phyloP scores from a whole-genome alignment of 805 yeast genomes.

The Metschnikowia kofuensis region DNA sequence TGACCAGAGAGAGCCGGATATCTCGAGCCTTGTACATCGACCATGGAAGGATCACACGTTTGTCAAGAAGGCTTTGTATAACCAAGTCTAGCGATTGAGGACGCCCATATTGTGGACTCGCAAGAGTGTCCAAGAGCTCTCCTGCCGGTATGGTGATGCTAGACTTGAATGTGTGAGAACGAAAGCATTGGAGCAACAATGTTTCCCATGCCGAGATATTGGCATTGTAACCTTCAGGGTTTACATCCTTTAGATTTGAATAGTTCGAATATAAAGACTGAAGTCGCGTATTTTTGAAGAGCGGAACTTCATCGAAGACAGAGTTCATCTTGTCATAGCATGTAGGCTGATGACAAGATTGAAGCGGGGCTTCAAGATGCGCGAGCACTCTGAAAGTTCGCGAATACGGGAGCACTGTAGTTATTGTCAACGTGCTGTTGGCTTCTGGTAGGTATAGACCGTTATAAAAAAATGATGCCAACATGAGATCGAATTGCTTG shows the following conservation, averaged over 20 bases:
- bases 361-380: too few relatives aligned
- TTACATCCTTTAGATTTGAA: slow-evolving; percentile 25
- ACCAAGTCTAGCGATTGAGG: slow-evolving; percentile 28
- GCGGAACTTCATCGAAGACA: slow-evolving; percentile 11
- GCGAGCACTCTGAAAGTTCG: too few relatives aligned
- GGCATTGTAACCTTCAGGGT: slow-evolving; percentile 44
- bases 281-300: slow-evolving; percentile 29
- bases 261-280: slow-evolving; percentile 38
- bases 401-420: too few relatives aligned
- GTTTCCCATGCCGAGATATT: slow-evolving; percentile 39
- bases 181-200: slow-evolving; percentile 18
- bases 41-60: slow-evolving; percentile 12
- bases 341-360: too few relatives aligned
- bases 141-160: slow-evolving; percentile 23
- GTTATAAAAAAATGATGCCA: too few relatives aligned
- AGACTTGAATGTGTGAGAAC: slow-evolving; percentile 11
- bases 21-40: slow-evolving; percentile 11
- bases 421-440: too few relatives aligned
- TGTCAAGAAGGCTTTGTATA: slow-evolving; percentile 24
- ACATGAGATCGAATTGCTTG: too few relatives aligned
- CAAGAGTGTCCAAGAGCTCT: slow-evolving; percentile 4
- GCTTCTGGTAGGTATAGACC: too few relatives aligned
- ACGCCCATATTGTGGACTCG: slow-evolving; percentile 23
- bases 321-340: neutral
- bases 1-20: neutral